These are phyloP conservation scores for Aspergillus nanangensis DNA, from an alignment of 495 filamentous ascomycete species.

Conservation along the genomic window DNA sequence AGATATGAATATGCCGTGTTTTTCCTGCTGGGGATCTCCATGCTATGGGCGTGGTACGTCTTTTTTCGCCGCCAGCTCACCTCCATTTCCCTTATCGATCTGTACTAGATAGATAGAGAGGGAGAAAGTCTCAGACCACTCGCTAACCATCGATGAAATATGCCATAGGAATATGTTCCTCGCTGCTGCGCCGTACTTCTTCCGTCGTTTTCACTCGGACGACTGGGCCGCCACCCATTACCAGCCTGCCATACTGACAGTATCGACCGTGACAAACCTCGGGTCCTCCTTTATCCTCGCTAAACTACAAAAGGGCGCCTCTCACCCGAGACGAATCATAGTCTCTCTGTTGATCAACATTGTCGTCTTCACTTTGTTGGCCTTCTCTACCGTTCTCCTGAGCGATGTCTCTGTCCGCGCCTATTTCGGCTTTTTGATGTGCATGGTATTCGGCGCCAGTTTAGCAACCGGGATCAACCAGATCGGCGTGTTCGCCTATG, in stretches of 20 bases:
- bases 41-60: conserved; percentile 94
- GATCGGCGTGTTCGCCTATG: conserved; percentile 93
- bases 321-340: conserved; percentile 80
- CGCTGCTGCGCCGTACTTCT: conserved; percentile 90
- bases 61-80: too few relatives aligned
- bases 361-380: conserved; percentile 65
- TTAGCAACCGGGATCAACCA: conserved; percentile 81
- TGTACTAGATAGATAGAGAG: too few relatives aligned
- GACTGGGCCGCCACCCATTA: conserved; percentile 73
- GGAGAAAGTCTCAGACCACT: too few relatives aligned
- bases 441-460: conserved; percentile 75
- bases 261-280: conserved; percentile 79
- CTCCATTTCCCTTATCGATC: too few relatives aligned
- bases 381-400: conserved; percentile 70
- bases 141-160: too few relatives aligned
- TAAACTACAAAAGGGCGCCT: conserved; percentile 70
- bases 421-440: conserved; percentile 79
- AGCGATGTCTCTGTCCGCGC: conserved; percentile 49
- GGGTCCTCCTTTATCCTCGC: conserved; percentile 66
- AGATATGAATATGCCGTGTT: conserved; percentile 84
- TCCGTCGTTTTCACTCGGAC: conserved; percentile 68
- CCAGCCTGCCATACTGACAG: conserved; percentile 82
- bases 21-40: conserved; percentile 78
- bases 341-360: conserved; percentile 69
- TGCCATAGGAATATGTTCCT: conserved; percentile 99